phyloP scores from a whole-genome alignment of 169 alveolate genomes.

The Eimeria tenella region DNA sequence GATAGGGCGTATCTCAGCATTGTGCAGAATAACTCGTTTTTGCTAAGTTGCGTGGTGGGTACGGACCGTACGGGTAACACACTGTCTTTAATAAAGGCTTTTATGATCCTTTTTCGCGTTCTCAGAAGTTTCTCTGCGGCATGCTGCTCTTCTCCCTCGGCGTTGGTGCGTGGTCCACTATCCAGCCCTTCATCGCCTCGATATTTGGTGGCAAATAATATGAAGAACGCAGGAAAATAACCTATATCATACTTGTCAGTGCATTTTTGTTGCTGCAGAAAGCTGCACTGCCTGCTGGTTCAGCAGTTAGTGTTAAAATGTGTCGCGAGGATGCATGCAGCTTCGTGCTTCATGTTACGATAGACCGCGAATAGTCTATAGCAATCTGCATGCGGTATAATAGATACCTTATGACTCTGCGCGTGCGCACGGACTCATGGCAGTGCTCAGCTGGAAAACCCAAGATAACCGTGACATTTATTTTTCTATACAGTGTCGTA shows the following conservation, averaged over 20 bases:
- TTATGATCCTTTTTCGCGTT: not conserved
- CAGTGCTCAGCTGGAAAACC: too few species aligned
- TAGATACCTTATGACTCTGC: not conserved
- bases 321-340: not conserved
- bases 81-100: not conserved
- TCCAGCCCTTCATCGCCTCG: conserved; percentile 20
- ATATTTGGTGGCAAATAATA: conserved; percentile 18
- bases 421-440: too few species aligned
- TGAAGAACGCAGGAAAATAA: not conserved
- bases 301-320: not conserved
- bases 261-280: not conserved
- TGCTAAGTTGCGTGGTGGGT: not conserved
- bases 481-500: too few species aligned
- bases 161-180: conserved; percentile 51
- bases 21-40: too few species aligned
- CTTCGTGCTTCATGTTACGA: not conserved
- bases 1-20: too few species aligned
- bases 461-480: too few species aligned
- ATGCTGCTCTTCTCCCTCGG: conserved; percentile 56
- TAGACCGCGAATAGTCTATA: not conserved
- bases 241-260: not conserved
- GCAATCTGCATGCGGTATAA: not conserved
- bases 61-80: not conserved
- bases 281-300: not conserved
- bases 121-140: conserved; percentile 47